phyloP scores from a whole-genome alignment of 1,284 basidiomycete species.

The Puccinia coronata region DNA sequence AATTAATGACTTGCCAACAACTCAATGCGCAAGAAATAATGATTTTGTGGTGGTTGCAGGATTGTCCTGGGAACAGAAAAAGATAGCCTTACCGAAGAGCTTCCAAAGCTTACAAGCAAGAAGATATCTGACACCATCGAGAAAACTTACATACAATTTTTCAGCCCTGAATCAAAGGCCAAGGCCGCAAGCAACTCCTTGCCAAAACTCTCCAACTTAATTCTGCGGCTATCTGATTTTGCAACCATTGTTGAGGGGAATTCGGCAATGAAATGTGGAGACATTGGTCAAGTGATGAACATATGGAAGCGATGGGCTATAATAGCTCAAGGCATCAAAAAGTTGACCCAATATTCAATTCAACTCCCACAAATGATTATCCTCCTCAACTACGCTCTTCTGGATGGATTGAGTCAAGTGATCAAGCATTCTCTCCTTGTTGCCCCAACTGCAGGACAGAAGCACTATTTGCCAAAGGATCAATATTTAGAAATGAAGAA shows the following conservation, averaged over 20 bases:
- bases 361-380: slow-evolving; percentile 17
- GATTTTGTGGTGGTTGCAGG: background rate
- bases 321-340: background rate
- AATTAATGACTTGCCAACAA: background rate
- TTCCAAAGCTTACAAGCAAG: background rate
- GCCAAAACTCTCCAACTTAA: background rate
- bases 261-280: background rate
- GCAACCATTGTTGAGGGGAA: background rate
- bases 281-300: background rate
- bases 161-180: background rate
- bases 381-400: background rate
- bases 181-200: background rate
- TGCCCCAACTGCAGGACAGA: background rate
- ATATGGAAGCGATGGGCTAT: background rate
- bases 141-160: background rate
- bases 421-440: background rate
- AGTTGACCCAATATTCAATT: slow-evolving; percentile 3
- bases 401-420: background rate
- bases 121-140: background rate
- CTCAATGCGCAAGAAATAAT: background rate
- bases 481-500: background rate
- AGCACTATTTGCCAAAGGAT: background rate
- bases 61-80: background rate
- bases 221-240: background rate
- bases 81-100: background rate